Conservation (phyloP, 2,329 filamentous ascomycete genomes). For the Exophiala sp. region DNA sequence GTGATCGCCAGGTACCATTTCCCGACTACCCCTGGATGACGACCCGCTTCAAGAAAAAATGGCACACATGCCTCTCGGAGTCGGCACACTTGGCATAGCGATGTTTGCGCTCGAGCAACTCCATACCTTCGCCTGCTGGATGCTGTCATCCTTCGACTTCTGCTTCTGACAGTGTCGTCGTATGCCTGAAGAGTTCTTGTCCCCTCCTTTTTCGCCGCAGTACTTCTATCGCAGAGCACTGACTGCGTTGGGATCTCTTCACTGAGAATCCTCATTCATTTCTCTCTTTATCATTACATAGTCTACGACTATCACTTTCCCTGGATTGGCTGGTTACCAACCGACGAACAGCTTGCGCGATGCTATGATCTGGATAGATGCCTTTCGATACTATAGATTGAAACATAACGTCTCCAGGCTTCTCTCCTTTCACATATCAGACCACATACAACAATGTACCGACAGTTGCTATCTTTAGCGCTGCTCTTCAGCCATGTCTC, state of each 20-base stretch:
- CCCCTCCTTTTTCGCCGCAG: background rate
- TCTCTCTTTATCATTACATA: conserved; percentile 2
- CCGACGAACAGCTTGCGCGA: conserved; percentile 1
- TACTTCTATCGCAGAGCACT: background rate
- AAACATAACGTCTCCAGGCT: too few species aligned
- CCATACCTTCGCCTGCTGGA: too few species aligned
- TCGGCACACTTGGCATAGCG: conserved; percentile 16
- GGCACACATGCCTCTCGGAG: background rate
- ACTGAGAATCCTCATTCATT: conserved; percentile 22
- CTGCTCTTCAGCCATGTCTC: conserved; percentile 27
- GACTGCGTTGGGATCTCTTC: conserved; percentile 25
- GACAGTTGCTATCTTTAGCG: conserved; percentile 25
- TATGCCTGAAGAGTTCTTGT: background rate
- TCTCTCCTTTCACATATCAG: too few species aligned
- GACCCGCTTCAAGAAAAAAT: conserved; percentile 4
- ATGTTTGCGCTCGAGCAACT: background rate
- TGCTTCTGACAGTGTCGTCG: background rate
- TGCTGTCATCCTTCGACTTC: background rate
- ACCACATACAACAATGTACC: conserved; percentile 22
- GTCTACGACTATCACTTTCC: background rate
- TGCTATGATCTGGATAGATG: conserved; percentile 18
- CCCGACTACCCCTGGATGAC: conserved; percentile 3
- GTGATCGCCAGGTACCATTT: conserved; percentile 22
- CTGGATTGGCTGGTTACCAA: conserved; percentile 17
- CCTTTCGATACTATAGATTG: conserved; percentile 1